phyloP scores from a whole-genome alignment of 1,284 basidiomycete species.

The Rhodotorula sp. region DNA sequence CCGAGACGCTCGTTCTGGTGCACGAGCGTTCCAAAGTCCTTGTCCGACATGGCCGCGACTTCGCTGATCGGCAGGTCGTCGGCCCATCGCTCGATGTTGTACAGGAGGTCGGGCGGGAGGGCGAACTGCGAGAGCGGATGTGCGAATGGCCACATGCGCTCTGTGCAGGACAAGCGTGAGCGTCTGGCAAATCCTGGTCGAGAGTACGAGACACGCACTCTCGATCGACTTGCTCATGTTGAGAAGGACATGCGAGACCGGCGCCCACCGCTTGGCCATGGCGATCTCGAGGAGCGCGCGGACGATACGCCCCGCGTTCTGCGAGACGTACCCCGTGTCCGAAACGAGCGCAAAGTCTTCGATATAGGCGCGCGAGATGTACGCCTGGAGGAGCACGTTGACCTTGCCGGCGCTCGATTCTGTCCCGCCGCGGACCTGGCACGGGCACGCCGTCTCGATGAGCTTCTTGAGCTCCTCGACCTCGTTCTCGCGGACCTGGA shows the following conservation, averaged over 20 bases:
- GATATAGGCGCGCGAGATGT: conserved; percentile 75
- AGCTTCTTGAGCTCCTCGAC: conserved; percentile 76
- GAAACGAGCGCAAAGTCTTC: conserved; percentile 98
- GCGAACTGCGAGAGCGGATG: conserved; percentile 81
- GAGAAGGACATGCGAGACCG: conserved; percentile 75
- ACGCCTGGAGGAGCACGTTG: conserved; percentile 91
- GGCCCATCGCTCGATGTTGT: conserved; percentile 77
- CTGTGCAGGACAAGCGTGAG: conserved; percentile 12
- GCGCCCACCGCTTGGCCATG: conserved; percentile 87
- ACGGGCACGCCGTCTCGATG: conserved; percentile 66
- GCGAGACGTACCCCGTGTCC: conserved; percentile 79
- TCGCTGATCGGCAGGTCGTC: conserved; percentile 80
- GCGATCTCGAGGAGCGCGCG: conserved; percentile 93
- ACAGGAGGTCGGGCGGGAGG: conserved; percentile 75
- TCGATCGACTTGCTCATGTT: conserved; percentile 76
- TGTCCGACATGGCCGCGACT: conserved; percentile 70
- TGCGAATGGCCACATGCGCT: conserved; percentile 92
- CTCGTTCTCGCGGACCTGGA: conserved; percentile 90
- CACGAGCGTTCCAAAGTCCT: conserved; percentile 77
- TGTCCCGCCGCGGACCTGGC: conserved; percentile 76
- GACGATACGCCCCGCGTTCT: conserved; percentile 90
- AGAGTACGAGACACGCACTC: conserved; percentile 33
- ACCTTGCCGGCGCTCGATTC: conserved; percentile 86
- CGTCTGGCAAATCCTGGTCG: neutral
- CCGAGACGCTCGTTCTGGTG: conserved; percentile 88